Conservation (phyloP, 257 asterid genomes). For the Asclepias syriaca region DNA sequence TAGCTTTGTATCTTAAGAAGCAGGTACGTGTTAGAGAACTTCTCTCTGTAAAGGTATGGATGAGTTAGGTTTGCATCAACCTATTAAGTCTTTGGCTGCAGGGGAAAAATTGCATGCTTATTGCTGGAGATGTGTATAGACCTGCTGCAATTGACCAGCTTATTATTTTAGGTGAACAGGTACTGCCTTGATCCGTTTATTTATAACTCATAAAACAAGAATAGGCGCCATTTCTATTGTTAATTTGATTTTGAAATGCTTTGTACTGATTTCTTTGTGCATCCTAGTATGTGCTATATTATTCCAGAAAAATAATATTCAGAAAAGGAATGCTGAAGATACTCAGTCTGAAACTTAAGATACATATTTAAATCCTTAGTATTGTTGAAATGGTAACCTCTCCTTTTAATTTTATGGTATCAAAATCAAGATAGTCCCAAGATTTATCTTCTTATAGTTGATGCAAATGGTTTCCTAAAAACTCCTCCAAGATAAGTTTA, state of each 20-base stretch:
- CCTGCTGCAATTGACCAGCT: slow-evolving; percentile 99
- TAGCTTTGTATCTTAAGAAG: slow-evolving; percentile 88
- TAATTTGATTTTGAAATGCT: neutral
- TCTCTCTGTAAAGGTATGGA: slow-evolving; percentile 11
- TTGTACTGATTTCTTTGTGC: neutral
- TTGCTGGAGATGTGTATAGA: slow-evolving; percentile 96
- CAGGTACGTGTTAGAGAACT: slow-evolving; percentile 48
- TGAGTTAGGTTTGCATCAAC: slow-evolving; percentile 17
- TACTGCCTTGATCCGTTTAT: neutral
- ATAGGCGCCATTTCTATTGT: neutral
- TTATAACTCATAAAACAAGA: neutral
- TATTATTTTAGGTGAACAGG: slow-evolving; percentile 73
- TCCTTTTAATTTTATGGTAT: neutral
- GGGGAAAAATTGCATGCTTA: slow-evolving; percentile 97
- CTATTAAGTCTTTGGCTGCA: slow-evolving; percentile 32
- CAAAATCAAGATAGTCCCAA: neutral
- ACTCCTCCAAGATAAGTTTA: neutral
- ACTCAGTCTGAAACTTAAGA: neutral
- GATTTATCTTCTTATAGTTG: neutral
- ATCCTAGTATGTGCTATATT: neutral
- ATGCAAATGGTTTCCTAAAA: neutral
- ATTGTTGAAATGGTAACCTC: neutral
- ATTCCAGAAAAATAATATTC: neutral
- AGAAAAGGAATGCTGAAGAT: neutral
- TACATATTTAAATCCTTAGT: neutral